phyloP scores from a whole-genome alignment of 768 basidiomycete species.

The Infundibulicybe gibba region DNA sequence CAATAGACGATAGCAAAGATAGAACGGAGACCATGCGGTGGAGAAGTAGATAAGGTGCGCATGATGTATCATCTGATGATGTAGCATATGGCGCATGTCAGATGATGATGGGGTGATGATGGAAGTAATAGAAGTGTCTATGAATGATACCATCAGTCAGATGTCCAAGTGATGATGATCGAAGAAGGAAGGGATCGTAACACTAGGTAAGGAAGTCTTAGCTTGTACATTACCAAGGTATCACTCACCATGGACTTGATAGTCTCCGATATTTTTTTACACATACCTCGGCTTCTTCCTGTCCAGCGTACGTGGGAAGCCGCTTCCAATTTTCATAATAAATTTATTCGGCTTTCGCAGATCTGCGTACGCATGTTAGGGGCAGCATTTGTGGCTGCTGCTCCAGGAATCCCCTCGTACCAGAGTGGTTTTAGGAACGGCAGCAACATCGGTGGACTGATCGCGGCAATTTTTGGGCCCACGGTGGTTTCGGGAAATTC shows the following conservation, averaged over 20 bases:
- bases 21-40: too few relatives aligned
- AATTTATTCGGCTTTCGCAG: conserved; percentile 22
- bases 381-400: conserved; percentile 60
- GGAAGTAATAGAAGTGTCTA: too few relatives aligned
- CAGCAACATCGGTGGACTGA: conserved; percentile 59
- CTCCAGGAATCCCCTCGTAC: conserved; percentile 55
- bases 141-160: too few relatives aligned
- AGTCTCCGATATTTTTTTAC: conserved; percentile 60
- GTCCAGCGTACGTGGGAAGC: conserved; percentile 43
- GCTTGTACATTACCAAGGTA: too few relatives aligned
- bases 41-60: too few relatives aligned
- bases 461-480: conserved; percentile 59
- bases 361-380: conserved; percentile 55
- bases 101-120: too few relatives aligned
- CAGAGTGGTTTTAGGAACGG: conserved; percentile 45
- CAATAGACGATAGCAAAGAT: too few relatives aligned
- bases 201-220: conserved; percentile 15
- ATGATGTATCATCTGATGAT: too few relatives aligned
- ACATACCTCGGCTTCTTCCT: conserved; percentile 62
- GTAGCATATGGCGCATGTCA: too few relatives aligned
- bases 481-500: conserved; percentile 67
- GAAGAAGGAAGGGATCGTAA: too few relatives aligned
- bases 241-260: neutral
- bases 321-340: neutral
- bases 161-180: too few relatives aligned